Evolutionary conservation across 345 rosid genomes (phyloP), one percentile per base, ranked within the genome.

Genomic region (Linum lewisii): DNA sequence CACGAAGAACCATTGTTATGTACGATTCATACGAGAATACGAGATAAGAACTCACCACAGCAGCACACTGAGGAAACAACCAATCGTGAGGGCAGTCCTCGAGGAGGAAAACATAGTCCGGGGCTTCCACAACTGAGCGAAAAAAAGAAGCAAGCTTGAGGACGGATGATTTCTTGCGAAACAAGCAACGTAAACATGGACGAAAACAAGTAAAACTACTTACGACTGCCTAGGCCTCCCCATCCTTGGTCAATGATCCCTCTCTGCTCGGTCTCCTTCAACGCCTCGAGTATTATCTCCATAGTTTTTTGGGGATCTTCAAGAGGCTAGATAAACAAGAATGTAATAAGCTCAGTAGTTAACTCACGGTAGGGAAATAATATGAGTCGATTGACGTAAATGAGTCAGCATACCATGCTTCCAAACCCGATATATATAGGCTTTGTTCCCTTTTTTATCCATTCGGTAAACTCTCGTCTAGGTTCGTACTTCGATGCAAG

Each of bases 81-180:
- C 99, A 93, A 79, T 93, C 99, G 58, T 93, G 97, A 57, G 99
- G 99, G 68, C 97, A 87, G 57, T 93, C 99, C 64, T 87, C 91
- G 72, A 93, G 58, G 54, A 93, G 80, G 82, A 79, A 89, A 63
- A 87, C 72, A 66, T 70, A 74, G 42, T 78, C 85, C 21, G 88
- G 85, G 76, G 80, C 81, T 72, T 83, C 91, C 38, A 70, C 71
- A 62, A 85, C 99, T 89, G 91, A 29, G 34, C 73, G 77, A 21
- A 24, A 70, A 10, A 58, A n/a, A 22, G 42, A 29, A 29, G 58
- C 63, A 22, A 62, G 62, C 23, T 26, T 63, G 51, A 47, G 51
- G 54, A 51, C 42, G 57, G 63, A 57, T 63, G 21, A 62, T 24
- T 52, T 25, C 55, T 29, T 29, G 34, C 34, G 7, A 29, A 3